phyloP scores from a whole-genome alignment of 2,329 filamentous ascomycete genomes.

The Epichloe sibirici region DNA sequence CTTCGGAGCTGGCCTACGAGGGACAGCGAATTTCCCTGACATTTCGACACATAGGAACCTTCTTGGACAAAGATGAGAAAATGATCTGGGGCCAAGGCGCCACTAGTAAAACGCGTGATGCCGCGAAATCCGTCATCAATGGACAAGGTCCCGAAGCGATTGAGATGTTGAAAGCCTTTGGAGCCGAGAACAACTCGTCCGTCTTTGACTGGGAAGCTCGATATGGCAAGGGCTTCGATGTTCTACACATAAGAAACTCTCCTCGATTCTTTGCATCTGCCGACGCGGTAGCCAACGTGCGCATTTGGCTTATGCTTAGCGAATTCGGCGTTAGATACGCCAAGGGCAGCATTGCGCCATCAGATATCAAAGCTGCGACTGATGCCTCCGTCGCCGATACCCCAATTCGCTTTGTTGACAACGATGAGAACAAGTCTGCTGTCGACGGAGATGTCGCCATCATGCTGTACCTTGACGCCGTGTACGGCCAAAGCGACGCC shows the following conservation, averaged over 20 bases:
- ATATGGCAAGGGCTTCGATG: constrained; percentile 78
- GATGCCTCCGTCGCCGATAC: constrained; percentile 6
- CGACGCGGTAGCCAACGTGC: constrained; percentile 35
- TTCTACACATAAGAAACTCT: constrained; percentile 51
- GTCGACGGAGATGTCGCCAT: constrained; percentile 40
- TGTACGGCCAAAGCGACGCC: constrained; percentile 25
- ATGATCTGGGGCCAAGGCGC: constrained; percentile 91
- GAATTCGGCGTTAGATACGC: constrained; percentile 35
- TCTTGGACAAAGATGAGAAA: constrained; percentile 49
- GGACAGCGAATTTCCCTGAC: constrained; percentile 84
- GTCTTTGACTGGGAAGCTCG: constrained; percentile 61
- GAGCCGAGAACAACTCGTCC: constrained; percentile 64
- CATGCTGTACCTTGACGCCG: constrained; percentile 48
- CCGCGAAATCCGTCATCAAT: constrained; percentile 54
- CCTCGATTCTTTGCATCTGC: constrained; percentile 38
- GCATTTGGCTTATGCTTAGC: constrained; percentile 37
- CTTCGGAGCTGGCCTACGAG: constrained; percentile 56
- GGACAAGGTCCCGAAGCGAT: constrained; percentile 55
- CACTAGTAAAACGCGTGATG: constrained; percentile 47
- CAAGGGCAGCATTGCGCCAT: constrained; percentile 26
- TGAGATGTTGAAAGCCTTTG: constrained; percentile 65
- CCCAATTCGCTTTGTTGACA: constrained; percentile 41
- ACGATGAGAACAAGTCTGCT: constrained; percentile 33
- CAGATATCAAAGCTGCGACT: not conserved
- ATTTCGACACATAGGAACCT: constrained; percentile 82